phyloP scores from a whole-genome alignment of 225 moss, liverwort and hornwort species.

The Sphagnum tenellum region DNA sequence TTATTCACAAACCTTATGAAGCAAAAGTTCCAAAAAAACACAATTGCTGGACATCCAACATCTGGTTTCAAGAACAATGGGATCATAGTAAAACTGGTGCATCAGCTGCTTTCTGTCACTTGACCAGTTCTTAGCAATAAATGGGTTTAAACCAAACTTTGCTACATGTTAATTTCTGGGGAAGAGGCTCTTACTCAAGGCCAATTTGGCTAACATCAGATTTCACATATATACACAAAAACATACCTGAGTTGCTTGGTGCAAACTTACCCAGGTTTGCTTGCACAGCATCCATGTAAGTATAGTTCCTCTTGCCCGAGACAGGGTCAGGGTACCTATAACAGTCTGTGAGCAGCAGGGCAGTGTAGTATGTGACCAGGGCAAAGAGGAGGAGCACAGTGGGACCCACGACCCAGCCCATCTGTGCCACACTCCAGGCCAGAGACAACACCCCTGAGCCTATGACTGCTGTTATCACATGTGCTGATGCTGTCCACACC shows the following conservation, averaged over 20 bases:
- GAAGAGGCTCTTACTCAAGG: too few relatives aligned
- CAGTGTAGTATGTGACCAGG: constrained; percentile 52
- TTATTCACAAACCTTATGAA: neutral
- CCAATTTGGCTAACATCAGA: too few relatives aligned
- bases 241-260: neutral
- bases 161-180: too few relatives aligned
- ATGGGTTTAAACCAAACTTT: too few relatives aligned
- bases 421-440: constrained; percentile 61
- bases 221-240: too few relatives aligned
- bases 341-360: constrained; percentile 42
- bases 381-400: constrained; percentile 45
- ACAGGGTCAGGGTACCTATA: constrained; percentile 57
- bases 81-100: too few relatives aligned
- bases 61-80: too few relatives aligned
- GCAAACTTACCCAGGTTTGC: constrained; percentile 40
- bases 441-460: constrained; percentile 76
- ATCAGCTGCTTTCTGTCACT: too few relatives aligned
- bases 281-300: constrained; percentile 61
- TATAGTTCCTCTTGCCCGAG: constrained; percentile 55
- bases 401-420: constrained; percentile 70
- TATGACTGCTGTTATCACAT: constrained; percentile 57
- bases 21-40: neutral
- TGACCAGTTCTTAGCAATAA: too few relatives aligned
- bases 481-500: constrained; percentile 55
- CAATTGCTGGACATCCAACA: neutral